Base-by-base conservation (phyloP, 768 basidiomycete species). In the Clathrus columnatus region DNA sequence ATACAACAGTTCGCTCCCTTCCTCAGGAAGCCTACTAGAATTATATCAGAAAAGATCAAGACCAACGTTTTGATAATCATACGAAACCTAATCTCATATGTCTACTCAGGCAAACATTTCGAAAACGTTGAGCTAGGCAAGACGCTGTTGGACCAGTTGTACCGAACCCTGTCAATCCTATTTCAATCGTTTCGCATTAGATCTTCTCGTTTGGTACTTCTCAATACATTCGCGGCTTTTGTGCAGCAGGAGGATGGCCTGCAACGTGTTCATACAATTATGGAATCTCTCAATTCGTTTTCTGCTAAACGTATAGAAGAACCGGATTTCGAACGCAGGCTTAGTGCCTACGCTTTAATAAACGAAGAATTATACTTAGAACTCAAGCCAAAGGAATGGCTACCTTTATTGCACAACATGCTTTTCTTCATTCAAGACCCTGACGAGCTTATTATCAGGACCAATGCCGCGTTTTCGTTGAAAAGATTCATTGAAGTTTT, bases 391-490 rank as follows among this genome's bases (percentile, higher is more conserved):
- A 64, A 68, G 26, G 77, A 87, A 27, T 98, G 95, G 96, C 66
- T 86, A 23, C 87, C 92, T 1, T 57, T 97, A 46, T 67, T 96
- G 1, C 82, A 89, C 72, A 93, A 91, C 67, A 79, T 84, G 70
- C 73, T 97, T 11, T 79, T 82, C 70, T 91, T 83, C 72, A 80
- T 97, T 48, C 92, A 94, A 65, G 93, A 98, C 65, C 80, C 86
- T 0, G 82, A 84, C 11, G 96, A 98, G 66, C 72, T 98, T 43
- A 84, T 91, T 0, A 79, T 97, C 46, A 79, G 95, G 20, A 88
- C 78, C 53, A 92, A 83, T 62, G 85, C 95, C 0, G 80, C 90
- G 1, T 80, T 78, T 49, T 71, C 85, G 0, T 73, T 98, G 64
- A 82, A 84, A 45, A 81, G 83, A 41, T 94, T 96, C 67, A 71